These are phyloP conservation scores for Spinacia oleracea DNA, from an alignment of 179 eudicot species.

Conservation along the genomic window DNA sequence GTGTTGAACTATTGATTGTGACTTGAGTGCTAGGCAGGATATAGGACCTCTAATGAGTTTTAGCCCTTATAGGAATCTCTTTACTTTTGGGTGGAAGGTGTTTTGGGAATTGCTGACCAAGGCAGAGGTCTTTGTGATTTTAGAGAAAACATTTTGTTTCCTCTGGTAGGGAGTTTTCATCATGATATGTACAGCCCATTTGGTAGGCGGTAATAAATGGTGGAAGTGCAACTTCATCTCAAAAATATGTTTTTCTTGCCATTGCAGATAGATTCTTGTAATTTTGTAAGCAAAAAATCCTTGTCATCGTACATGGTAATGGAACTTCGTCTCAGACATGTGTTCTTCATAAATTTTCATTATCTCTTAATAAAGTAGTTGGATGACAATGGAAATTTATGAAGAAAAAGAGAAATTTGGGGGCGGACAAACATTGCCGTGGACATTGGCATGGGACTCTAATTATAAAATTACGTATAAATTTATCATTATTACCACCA, in stretches of 20 bases:
- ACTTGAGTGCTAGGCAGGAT: not conserved
- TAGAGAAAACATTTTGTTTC: not conserved
- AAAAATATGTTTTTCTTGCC: no score
- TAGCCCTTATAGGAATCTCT: not conserved
- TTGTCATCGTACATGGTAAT: not conserved
- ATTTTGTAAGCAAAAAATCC: not conserved
- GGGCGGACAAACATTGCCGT: not conserved
- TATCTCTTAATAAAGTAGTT: not conserved
- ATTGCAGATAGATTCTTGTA: no score
- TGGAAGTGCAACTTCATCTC: no score
- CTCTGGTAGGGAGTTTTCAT: not conserved
- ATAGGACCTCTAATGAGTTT: not conserved
- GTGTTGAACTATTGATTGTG: not conserved
- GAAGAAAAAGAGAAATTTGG: not conserved
- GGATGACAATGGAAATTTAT: not conserved
- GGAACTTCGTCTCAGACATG: not conserved
- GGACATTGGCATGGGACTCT: not conserved
- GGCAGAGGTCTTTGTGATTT: not conserved
- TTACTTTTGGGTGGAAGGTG: not conserved
- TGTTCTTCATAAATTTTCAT: not conserved
- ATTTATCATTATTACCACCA: no score
- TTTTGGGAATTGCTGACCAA: not conserved
- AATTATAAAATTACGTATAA: no score
- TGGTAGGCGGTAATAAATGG: not conserved
- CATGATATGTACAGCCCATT: not conserved